phyloP scores from a whole-genome alignment of 106 monocot genomes.

The Allium cepa region DNA sequence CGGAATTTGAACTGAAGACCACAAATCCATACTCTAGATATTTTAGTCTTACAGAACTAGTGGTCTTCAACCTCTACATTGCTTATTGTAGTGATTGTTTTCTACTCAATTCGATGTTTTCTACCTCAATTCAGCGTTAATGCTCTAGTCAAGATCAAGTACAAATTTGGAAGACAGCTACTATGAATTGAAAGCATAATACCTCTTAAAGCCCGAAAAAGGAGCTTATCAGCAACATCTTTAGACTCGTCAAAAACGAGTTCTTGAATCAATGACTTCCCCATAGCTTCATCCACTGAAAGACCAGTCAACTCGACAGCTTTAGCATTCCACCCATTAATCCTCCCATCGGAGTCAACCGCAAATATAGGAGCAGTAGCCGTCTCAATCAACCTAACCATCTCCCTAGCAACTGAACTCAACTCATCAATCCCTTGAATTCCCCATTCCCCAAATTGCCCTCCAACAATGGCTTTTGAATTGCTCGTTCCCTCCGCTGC shows the following conservation, averaged over 20 bases:
- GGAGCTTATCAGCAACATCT: slow-evolving; percentile 58
- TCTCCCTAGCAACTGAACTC: slow-evolving; percentile 85
- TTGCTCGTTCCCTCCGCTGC: slow-evolving; percentile 23
- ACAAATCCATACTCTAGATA: too few relatives aligned
- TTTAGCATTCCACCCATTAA: slow-evolving; percentile 97
- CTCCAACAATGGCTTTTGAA: slow-evolving; percentile 44
- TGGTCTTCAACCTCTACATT: too few relatives aligned
- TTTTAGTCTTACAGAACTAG: too few relatives aligned
- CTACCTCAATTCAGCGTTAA: too few relatives aligned
- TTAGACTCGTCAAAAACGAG: slow-evolving; percentile 74
- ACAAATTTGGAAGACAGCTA: not conserved
- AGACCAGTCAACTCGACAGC: slow-evolving; percentile 75
- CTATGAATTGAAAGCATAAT: not conserved
- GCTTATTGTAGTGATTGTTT: too few relatives aligned
- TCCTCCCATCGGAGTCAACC: slow-evolving; percentile 58
- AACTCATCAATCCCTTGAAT: slow-evolving; percentile 86
- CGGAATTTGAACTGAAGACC: too few relatives aligned
- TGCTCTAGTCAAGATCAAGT: too few relatives aligned
- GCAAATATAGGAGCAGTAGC: slow-evolving; percentile 90
- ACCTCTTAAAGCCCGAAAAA: slow-evolving; percentile 66
- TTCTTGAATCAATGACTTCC: slow-evolving; percentile 76
- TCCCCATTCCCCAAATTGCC: slow-evolving; percentile 47
- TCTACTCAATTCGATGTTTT: too few relatives aligned
- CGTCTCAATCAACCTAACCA: slow-evolving; percentile 96
- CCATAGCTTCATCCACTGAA: slow-evolving; percentile 79